Evolutionary conservation across 805 yeast genomes (phyloP).

Genomic region (Candida boidinii): DNA sequence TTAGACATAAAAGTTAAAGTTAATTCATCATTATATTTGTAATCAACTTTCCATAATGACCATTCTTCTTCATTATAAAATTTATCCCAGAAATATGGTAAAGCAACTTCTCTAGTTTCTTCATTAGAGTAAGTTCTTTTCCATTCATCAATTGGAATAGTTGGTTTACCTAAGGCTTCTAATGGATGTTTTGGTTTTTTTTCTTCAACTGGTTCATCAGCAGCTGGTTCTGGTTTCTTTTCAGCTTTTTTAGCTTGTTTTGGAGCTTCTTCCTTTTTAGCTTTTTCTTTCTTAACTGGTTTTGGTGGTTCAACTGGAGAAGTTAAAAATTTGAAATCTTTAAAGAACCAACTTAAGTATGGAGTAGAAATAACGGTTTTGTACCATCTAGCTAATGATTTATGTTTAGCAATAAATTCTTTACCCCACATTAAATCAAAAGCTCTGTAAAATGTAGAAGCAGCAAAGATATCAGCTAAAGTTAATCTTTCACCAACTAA

Average conservation of each 20-base stretch:
- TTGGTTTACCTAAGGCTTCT: conserved; percentile 67
- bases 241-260: conserved; percentile 28
- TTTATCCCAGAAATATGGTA: conserved; percentile 96
- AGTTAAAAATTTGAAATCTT: conserved; percentile 44
- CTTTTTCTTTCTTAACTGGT: conserved; percentile 60
- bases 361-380: conserved; percentile 23
- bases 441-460: conserved; percentile 27
- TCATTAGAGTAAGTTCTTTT: conserved; percentile 95
- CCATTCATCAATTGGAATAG: conserved; percentile 79
- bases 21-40: conserved; percentile 97
- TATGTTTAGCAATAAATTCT: conserved; percentile 33
- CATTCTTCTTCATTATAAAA: conserved; percentile 87
- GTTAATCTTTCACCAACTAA: conserved; percentile 29
- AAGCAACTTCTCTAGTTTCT: conserved; percentile 88
- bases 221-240: conserved; percentile 28
- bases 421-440: conserved; percentile 31
- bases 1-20: conserved; percentile 96
- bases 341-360: conserved; percentile 32
- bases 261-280: conserved; percentile 31
- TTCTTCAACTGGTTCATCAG: conserved; percentile 36
- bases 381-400: conserved; percentile 37
- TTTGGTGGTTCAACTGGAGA: conserved; percentile 55
- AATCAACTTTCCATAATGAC: conserved; percentile 92
- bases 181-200: conserved; percentile 91
- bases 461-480: conserved; percentile 26